Base-by-base conservation (phyloP, 768 basidiomycete genomes). In the Lentinus brumalis region DNA sequence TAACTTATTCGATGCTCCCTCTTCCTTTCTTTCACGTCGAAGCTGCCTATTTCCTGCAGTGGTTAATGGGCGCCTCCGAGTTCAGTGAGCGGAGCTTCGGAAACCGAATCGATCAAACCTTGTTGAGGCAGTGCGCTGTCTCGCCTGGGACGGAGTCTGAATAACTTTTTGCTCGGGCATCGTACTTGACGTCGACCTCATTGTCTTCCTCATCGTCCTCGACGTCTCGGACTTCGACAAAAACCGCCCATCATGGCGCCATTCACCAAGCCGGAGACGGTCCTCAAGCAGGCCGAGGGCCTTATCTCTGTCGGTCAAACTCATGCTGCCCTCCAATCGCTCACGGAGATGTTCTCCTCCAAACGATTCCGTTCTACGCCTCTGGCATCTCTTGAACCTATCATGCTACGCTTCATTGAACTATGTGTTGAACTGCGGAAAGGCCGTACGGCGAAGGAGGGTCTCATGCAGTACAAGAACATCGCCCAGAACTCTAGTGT, bases 381-480 rank as follows among this genome's bases (percentile, higher is more conserved):
- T 0, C 78, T 98, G 29, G 79, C 86, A 2, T 86, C 91, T 4
- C 85, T 98, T 50, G 96, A 98, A 74, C 97, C 97, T 54, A 97
- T 98, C 75, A 90, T 98, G 83, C 78, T 94, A 66, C 90, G 94
- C 60, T 98, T 96, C 78, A 86, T 98, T 78, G 92, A 96, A 71
- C 90, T 99, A 50, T 98, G 94, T 72, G 94, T 98, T 62, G 89
- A 94, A 62, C 88, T 97, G 83, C 86, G 94, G 66, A 95, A 96
- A 75, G 95, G 95, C 0, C 84, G 94, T 30, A 89, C 92, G 30
- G 96, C 95, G 26, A 95, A 96, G 75, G 94, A 96, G 71, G 96
- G 94, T 26, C 85, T 98, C 50, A 93, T 96, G 87, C 90, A 94
- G 71, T 97, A 93, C 85, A 98, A 97, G 79, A 98, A 98, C 73